These are phyloP conservation scores for Coemansia sp. DNA, from an alignment of 371 early-diverging fungal species.

Conservation along the genomic window DNA sequence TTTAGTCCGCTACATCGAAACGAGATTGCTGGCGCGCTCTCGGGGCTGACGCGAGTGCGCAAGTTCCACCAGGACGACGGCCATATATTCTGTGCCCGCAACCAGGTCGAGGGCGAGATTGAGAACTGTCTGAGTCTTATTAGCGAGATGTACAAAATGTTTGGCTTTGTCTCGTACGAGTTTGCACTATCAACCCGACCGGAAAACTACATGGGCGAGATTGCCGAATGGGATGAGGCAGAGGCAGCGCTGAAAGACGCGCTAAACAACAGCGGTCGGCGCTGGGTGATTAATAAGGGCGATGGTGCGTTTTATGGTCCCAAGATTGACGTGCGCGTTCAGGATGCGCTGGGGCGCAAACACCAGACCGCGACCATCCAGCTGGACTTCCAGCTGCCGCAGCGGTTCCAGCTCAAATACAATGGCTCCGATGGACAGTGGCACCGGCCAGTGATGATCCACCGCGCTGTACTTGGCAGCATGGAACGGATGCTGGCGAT, in stretches of 20 bases:
- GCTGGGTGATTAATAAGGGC: slow-evolving; percentile 92
- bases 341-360: slow-evolving; percentile 90
- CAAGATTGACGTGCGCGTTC: slow-evolving; percentile 97
- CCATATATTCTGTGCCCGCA: slow-evolving; percentile 95
- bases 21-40: slow-evolving; percentile 95
- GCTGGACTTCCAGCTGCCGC: slow-evolving; percentile 70
- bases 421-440: slow-evolving; percentile 45
- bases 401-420: slow-evolving; percentile 51
- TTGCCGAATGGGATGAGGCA: slow-evolving; percentile 91
- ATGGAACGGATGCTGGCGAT: slow-evolving; percentile 98
- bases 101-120: slow-evolving; percentile 65
- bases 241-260: slow-evolving; percentile 74
- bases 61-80: slow-evolving; percentile 99
- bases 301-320: slow-evolving; percentile 99
- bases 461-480: slow-evolving; percentile 97
- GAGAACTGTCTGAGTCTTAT: slow-evolving; percentile 41
- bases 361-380: slow-evolving; percentile 99
- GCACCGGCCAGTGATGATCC: slow-evolving; percentile 94
- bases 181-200: slow-evolving; percentile 95
- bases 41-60: slow-evolving; percentile 98
- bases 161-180: slow-evolving; percentile 78
- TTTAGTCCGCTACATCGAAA: slow-evolving; percentile 99
- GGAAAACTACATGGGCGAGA: slow-evolving; percentile 85
- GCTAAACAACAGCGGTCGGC: slow-evolving; percentile 57
- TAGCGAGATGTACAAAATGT: slow-evolving; percentile 54